A percentile compares a stretch with the other conserved stretches of the same genome.
phyloP scores from a whole-genome alignment of 352 stramenopile genomes.

The Phytophthora idaei region DNA sequence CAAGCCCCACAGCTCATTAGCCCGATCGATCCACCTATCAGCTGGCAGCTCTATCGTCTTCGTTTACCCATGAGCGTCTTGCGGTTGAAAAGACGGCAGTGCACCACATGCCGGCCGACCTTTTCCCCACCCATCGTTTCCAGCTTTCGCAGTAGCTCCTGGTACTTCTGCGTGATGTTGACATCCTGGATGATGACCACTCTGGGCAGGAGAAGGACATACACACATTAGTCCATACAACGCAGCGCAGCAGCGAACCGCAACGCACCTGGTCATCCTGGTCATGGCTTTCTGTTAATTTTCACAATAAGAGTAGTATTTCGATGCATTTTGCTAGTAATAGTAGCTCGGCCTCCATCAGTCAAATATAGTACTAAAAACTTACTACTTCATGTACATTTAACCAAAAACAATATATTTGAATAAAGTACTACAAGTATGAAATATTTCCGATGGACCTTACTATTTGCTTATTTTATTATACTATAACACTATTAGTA shows the following conservation, averaged over 20 bases:
- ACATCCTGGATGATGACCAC: slow-evolving; percentile 82
- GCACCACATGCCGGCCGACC: slow-evolving; percentile 79
- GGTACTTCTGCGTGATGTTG: slow-evolving; percentile 87
- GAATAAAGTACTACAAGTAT: neutral
- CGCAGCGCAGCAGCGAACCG: neutral
- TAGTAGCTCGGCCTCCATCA: too few species aligned
- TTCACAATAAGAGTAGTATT: slow-evolving; percentile 6
- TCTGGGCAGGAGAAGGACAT: slow-evolving; percentile 31
- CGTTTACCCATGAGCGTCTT: slow-evolving; percentile 70
- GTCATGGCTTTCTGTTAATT: slow-evolving; percentile 43
- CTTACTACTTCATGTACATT: too few species aligned
- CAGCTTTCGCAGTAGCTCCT: slow-evolving; percentile 86
- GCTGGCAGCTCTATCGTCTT: neutral
- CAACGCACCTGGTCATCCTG: slow-evolving; percentile 70
- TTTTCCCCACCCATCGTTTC: slow-evolving; percentile 83
- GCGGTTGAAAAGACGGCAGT: slow-evolving; percentile 88
- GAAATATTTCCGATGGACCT: too few species aligned
- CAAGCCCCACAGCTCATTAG: slow-evolving; percentile 8
- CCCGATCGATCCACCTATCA: neutral
- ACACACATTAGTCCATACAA: neutral
- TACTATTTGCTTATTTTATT: too few species aligned
- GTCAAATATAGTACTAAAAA: too few species aligned
- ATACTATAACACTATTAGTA: too few species aligned
- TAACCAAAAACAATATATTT: neutral
- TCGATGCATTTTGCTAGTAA: slow-evolving; percentile 4